These are phyloP conservation scores for Verticillium isaacii DNA, from an alignment of 2,329 filamentous ascomycete species.

Conservation along the genomic window DNA sequence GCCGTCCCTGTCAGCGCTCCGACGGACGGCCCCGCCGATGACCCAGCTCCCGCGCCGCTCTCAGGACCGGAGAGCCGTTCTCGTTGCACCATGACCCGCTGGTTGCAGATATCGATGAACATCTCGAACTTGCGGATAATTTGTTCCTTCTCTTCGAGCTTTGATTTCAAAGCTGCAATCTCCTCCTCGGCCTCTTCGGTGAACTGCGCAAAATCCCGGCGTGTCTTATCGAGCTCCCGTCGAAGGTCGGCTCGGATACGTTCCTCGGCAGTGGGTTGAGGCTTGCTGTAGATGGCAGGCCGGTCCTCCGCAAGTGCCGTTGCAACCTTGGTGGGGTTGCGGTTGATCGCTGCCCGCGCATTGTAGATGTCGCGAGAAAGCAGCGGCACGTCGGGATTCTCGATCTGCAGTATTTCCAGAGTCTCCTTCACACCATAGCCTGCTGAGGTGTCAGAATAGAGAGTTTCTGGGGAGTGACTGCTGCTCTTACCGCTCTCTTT, in stretches of 20 bases:
- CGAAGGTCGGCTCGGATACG: constrained; percentile 58
- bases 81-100: constrained; percentile 59
- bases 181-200: constrained; percentile 53
- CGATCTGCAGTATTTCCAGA: constrained; percentile 59
- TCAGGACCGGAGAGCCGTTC: constrained; percentile 36
- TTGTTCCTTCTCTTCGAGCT: constrained; percentile 59
- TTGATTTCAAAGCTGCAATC: constrained; percentile 52
- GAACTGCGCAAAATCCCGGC: constrained; percentile 51
- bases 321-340: constrained; percentile 59
- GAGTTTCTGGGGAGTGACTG: not conserved
- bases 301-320: constrained; percentile 55
- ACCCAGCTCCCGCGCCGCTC: not conserved
- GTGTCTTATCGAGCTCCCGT: constrained; percentile 53
- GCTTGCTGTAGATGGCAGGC: constrained; percentile 63
- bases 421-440: constrained; percentile 54
- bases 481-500: constrained; percentile 57
- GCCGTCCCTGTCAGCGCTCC: not conserved
- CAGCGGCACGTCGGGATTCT: constrained; percentile 59
- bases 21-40: not conserved
- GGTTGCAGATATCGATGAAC: constrained; percentile 67
- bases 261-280: constrained; percentile 58
- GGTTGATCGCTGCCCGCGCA: constrained; percentile 60
- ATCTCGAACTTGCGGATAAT: constrained; percentile 61
- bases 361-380: constrained; percentile 65
- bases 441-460: not conserved